Evolutionary conservation across 2,329 filamentous ascomycete genomes (phyloP).

Genomic region (Aspergillus bombycis): DNA sequence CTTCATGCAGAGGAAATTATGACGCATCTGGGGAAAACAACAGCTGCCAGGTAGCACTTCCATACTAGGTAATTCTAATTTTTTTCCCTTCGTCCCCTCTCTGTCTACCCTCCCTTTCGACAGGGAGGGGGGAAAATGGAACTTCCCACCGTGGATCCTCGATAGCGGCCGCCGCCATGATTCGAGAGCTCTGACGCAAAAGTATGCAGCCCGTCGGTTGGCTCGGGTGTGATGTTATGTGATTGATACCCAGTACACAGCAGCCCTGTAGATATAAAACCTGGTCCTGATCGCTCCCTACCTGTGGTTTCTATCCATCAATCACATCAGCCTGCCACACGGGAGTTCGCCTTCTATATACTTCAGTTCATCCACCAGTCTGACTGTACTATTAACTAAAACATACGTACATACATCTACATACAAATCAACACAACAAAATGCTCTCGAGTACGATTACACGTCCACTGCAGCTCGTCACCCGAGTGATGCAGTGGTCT

Average conservation of each 20-base stretch:
- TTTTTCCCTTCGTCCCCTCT: background rate
- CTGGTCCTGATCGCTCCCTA: constrained; percentile 1
- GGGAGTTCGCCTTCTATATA: background rate
- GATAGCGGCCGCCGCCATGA: constrained; percentile 9
- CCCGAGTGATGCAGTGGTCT: constrained; percentile 40
- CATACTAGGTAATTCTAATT: background rate
- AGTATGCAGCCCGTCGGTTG: constrained; percentile 11
- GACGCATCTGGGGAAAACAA: constrained; percentile 33
- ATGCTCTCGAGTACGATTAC: constrained; percentile 28
- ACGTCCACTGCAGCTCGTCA: constrained; percentile 36
- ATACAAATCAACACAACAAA: constrained; percentile 15
- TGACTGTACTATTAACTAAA: background rate
- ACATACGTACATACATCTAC: background rate
- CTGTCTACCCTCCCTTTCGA: background rate
- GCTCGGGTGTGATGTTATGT: constrained; percentile 7
- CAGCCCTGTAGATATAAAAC: constrained; percentile 7
- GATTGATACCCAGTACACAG: constrained; percentile 7
- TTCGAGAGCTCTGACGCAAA: constrained; percentile 20
- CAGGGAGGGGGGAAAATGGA: background rate
- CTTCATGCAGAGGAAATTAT: constrained; percentile 26
- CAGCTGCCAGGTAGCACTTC: background rate
- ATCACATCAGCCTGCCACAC: background rate
- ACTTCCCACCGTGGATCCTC: constrained; percentile 10
- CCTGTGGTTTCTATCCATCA: background rate
- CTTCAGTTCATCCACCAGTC: background rate